Base-by-base conservation (phyloP, 202 grass and related monocot species). In the Panicum hallii region DNA sequence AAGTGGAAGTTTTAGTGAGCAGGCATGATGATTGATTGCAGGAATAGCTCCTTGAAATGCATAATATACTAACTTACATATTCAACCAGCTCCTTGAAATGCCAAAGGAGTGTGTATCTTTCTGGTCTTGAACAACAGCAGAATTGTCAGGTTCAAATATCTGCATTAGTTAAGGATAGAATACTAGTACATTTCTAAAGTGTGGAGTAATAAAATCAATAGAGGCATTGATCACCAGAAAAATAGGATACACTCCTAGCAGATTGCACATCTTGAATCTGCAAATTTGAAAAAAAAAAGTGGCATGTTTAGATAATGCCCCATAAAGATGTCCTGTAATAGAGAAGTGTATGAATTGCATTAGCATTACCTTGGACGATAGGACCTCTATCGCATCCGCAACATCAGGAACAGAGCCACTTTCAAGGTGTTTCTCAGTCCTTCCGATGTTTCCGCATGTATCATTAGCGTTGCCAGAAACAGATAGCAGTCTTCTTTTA, bases 351-450 rank as follows among this genome's bases (percentile, higher is more conserved):
- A 77, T 34, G 32, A 61, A 78, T 84, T 50, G 73, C 28, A 66
- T 40, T 91, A 93, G 78, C 34, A 64, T 23, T 93, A 93, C 95
- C 89, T 89, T 98, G 46, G 90, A 84, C 75, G 95, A 95, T 79
- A 95, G 80, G 77, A 95, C 89, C 83, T 98, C 89, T 85, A 98
- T 93, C 46, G 92, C 93, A 79, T 93, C 90, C 67, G 90, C 90
- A 72, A 98, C 89, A 62, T 93, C 92, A 85, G 91, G 87, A 90
- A 88, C 89, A 87, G 77, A 61, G 54, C 77, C 78, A 79, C 4
- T 80, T 46, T 81, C 63, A 9, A 70, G 23, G 7, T 87, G 65
- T 79, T 90, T 82, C 81, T 90, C 90, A n/a, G 46, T 43, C 82
- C 44, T 68, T 92, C 64, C 48, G 4, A 70, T 71, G 62, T 88